Conservation (phyloP, 257 asterid species). For the Capsicum chinense region DNA sequence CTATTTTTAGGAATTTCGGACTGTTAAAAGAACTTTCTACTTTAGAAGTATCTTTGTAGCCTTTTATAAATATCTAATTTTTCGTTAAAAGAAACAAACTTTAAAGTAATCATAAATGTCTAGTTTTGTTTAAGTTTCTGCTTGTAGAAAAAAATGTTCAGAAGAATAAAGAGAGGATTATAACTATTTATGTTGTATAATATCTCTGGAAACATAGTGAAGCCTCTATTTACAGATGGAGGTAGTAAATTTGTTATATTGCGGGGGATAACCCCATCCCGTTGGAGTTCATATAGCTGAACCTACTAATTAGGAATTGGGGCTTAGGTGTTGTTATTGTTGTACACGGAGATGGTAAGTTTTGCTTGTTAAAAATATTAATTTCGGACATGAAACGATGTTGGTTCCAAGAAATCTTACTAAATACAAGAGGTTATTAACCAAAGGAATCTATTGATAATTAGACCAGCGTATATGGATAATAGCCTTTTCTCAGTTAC, state of each 20-base stretch:
- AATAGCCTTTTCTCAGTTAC: not conserved
- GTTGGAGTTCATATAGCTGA: not conserved
- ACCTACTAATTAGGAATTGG: not conserved
- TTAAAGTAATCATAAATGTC: not conserved
- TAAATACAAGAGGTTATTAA: not conserved
- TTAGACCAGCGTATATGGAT: not conserved
- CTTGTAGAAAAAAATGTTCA: not conserved
- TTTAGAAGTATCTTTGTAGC: conserved; percentile 2
- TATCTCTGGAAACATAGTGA: not conserved
- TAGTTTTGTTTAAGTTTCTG: no score
- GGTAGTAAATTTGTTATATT: not conserved
- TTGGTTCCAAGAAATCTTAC: not conserved
- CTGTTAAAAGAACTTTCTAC: not conserved
- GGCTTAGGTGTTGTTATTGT: not conserved
- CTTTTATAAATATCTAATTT: not conserved
- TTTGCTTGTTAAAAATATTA: not conserved
- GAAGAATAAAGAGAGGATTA: not conserved
- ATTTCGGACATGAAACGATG: not conserved
- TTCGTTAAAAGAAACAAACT: not conserved
- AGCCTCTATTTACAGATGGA: not conserved
- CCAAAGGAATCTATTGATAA: not conserved
- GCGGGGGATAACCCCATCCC: not conserved
- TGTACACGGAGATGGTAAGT: not conserved
- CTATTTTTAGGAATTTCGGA: not conserved
- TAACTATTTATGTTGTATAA: not conserved